Base-by-base conservation (phyloP, 768 basidiomycete species). In the Russula sp. region DNA sequence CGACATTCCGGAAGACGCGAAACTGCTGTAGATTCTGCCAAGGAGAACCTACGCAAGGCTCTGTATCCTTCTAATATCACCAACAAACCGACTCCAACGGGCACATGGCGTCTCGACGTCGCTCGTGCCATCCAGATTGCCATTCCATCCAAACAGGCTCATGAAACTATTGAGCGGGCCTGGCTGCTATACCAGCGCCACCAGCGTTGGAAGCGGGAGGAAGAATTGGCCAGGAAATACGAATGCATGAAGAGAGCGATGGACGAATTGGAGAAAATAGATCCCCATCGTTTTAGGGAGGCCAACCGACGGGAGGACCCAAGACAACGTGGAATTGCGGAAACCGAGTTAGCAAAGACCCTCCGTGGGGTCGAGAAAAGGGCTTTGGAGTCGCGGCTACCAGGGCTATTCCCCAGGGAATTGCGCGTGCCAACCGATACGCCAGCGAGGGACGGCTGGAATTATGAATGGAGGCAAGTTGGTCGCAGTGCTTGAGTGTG, bases 91-190 rank as follows among this genome's bases (percentile, higher is more conserved):
- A 81, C 87, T 20, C 93, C 93, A 3, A 87, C 84, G 3, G 93
- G 93, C 11, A 82, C 87, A 60, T 92, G 93, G 88, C 84, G 91
- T 61, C 85, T 86, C 47, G 86, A 93, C 73, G 88, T 92, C 34
- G 83, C 81, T 40, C 82, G 79, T 54, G 86, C 91, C 9, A 76
- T 98, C 16, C 86, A 89, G 67, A 82, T 81, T 58, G 91, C 91
- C n/a, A 88, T 97, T 56, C 91, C 92, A 13, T 91, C 91, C 3
- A 82, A 80, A 5, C 93, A 96, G 73, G 93, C 91, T 0, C 92
- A 97, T 76, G 83, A 93, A 66, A 97, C 93, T 2, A 94, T 97
- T 57, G 88, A 92, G 67, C 84, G 94, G 37, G 94, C 94, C 4
- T 98, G 90, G 89, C 77, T 86, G 56, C 80, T 98, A 11, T 85